phyloP scores from a whole-genome alignment of 2,329 filamentous ascomycete genomes.

The Pyrenochaeta sp. region DNA sequence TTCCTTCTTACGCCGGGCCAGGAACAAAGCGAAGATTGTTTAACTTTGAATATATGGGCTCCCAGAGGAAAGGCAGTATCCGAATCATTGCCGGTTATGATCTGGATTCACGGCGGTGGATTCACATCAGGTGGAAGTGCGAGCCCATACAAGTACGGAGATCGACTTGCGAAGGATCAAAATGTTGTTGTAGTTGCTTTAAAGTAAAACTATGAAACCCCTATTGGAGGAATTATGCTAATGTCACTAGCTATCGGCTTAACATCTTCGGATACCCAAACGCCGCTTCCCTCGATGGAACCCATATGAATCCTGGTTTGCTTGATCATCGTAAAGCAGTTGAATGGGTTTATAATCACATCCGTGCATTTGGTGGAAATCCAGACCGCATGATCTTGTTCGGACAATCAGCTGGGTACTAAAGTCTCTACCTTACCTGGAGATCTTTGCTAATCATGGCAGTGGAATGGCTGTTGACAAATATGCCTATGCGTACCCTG shows the following conservation, averaged over 20 bases:
- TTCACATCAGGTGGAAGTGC: slow-evolving; percentile 55
- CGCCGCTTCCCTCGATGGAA: slow-evolving; percentile 31
- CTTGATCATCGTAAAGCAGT: slow-evolving; percentile 48
- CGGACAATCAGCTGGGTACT: slow-evolving; percentile 44
- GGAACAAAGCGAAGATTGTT: slow-evolving; percentile 33
- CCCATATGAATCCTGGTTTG: slow-evolving; percentile 45
- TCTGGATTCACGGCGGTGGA: slow-evolving; percentile 59
- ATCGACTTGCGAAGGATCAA: slow-evolving; percentile 53
- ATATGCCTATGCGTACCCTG: slow-evolving; percentile 56
- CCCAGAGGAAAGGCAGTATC: slow-evolving; percentile 23
- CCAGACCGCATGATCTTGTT: slow-evolving; percentile 46
- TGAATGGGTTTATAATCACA: slow-evolving; percentile 51
- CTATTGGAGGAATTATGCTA: not conserved
- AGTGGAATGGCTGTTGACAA: slow-evolving; percentile 54
- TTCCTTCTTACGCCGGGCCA: slow-evolving; percentile 30
- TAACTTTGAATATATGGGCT: slow-evolving; percentile 37
- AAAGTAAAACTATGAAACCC: slow-evolving; percentile 26
- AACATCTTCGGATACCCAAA: slow-evolving; percentile 50
- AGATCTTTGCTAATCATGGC: slow-evolving; percentile 1
- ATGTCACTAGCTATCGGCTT: slow-evolving; percentile 33
- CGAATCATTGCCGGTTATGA: slow-evolving; percentile 51
- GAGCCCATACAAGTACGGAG: slow-evolving; percentile 57
- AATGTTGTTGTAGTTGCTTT: slow-evolving; percentile 53
- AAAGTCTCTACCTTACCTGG: not conserved
- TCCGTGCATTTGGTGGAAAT: slow-evolving; percentile 42